Conservation (phyloP, 2,329 filamentous ascomycete genomes). For the Fusarium sulawesiense region DNA sequence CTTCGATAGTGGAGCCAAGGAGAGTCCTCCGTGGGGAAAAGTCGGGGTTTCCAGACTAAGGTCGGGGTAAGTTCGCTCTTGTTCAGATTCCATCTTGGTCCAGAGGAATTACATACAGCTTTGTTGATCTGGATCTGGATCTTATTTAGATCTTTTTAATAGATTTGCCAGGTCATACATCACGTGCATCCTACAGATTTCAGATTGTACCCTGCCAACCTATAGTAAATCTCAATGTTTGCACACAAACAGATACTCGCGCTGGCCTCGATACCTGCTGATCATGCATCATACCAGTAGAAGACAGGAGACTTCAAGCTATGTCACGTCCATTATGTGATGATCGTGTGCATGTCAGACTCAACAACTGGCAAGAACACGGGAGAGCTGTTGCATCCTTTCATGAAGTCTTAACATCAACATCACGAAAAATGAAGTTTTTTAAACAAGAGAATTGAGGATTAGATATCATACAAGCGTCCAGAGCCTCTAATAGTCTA, state of each 20-base stretch:
- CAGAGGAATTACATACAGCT: not conserved
- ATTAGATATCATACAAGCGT: slow-evolving; percentile 45
- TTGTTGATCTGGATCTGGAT: slow-evolving; percentile 13
- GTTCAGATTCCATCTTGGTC: slow-evolving; percentile 2
- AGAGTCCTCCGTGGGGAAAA: slow-evolving; percentile 37
- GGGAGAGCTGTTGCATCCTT: not conserved
- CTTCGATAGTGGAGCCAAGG: slow-evolving; percentile 4
- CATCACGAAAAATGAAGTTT: not conserved
- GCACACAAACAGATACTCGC: not conserved
- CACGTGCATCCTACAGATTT: not conserved
- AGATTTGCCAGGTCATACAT: not conserved
- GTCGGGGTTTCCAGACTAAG: slow-evolving; percentile 36
- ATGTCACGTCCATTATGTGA: not conserved
- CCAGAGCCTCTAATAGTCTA: slow-evolving; percentile 41
- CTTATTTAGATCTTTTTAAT: not conserved
- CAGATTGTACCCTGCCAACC: not conserved
- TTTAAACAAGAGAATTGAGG: slow-evolving; percentile 28
- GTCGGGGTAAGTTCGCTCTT: slow-evolving; percentile 30
- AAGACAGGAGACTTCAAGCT: not conserved
- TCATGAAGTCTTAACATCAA: not conserved
- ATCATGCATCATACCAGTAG: not conserved
- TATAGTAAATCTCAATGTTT: slow-evolving; percentile 9
- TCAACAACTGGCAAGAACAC: not conserved
- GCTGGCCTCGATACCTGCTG: not conserved
- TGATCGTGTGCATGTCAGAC: not conserved